Evolutionary conservation across 768 basidiomycete species (phyloP), one percentile per base, ranked within the genome.

Genomic region (Hericium rajendrae): DNA sequence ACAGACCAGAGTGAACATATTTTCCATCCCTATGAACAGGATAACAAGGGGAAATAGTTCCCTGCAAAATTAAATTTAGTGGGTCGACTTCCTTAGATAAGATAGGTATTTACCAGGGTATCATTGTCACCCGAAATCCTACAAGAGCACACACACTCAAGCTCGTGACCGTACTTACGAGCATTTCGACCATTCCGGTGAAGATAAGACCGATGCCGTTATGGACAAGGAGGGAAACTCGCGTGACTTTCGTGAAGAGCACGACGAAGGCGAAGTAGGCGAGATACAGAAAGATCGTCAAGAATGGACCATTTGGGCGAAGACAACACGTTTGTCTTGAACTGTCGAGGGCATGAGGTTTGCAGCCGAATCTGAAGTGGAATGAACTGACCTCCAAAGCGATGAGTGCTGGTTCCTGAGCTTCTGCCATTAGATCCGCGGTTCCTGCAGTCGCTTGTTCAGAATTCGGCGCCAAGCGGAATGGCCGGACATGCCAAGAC

Each of bases 11-110:
- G 86, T 88, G 68, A 93, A 91, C 94, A 98, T 97, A 65, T 97
- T 98, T 73, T 98, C 95, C 2, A 92, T 89, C 2, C 95, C 95
- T 13, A 95, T 88, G 62, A 98, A 94, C 6, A 94, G 82, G 53
- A 99, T 93, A 39, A 97, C 88, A 57, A 97, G 88, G 1, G 94
- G 94, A 53, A 99, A 76, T 43, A 95, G 72, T 67, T 89, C 86
- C 90, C 90, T 91, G 57, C 10, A 8, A 6, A 32, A 8, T 8
- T 8, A 1, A 32, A 32, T 32, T 32, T 10, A 8, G 4, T 32
- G 39, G 48, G 49, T 48, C 6, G 24, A 39, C 24, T 39, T 52
- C 22, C 55, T 6, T 2, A 57, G n/a, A 50, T 18, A 40, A 57
- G 56, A 26, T 48, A 54, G 54, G n/a, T 10, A 71, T 77, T 63